Base-by-base conservation (phyloP, 371 early-diverging fungal species). In the Synchytrium microbalum region DNA sequence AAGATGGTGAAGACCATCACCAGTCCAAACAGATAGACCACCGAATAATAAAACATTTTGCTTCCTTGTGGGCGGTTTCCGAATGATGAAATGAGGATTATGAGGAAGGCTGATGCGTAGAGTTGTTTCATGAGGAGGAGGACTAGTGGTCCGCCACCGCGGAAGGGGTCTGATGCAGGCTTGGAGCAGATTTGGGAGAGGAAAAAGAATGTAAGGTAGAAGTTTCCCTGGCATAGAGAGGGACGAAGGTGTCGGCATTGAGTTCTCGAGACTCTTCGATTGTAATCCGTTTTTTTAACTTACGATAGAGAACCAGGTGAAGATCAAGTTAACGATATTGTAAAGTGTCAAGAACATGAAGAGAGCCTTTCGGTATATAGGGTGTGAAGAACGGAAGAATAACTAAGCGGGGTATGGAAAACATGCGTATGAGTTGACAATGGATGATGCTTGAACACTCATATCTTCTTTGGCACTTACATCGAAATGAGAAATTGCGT, bases 41-140 rank as follows among this genome's bases (percentile, higher is more conserved):
- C 75, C 24, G 78, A 51, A 13, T 81, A 75, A 70, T 85, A 92
- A 38, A 88, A 73, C 30, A 79, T 76, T 73, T 86, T 81, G 29
- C 86, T 88, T 67, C 93, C 93, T 76, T 93, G 92, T 5, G 95
- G 94, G 1, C 93, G 80, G 71, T 95, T 94, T 33, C 95, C 95
- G 78, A 95, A 82, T 32, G 93, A 88, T 56, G 88, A 83, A 32
- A 94, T 88, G 69, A 93, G 90, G 28, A 87, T 80, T 29, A 85
- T 78, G 23, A 88, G 77, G 51, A 93, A 77, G 13, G 91, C 79
- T 64, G 88, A 79, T 8, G 89, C 72, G 70, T 94, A 93, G 30
- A 89, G 61, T 67, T 84, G 82, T 3, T 87, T 75, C 61, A 87
- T 78, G 3, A 85, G 69, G 31, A 32, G 52, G 52, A 65, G 70